phyloP scores from a whole-genome alignment of 441 rosid species.

The Erysimum pusillum region DNA sequence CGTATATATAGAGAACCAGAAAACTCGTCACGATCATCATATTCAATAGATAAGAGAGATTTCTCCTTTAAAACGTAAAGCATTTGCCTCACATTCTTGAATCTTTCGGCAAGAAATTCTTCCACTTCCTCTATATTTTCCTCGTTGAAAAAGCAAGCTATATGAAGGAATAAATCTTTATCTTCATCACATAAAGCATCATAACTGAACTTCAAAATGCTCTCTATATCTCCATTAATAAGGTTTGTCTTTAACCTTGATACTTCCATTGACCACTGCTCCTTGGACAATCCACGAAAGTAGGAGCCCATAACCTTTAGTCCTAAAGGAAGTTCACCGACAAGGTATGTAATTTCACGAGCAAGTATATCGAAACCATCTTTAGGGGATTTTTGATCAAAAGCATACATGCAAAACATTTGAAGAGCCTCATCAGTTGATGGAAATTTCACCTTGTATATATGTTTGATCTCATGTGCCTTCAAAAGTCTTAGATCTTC shows the following conservation, averaged over 20 bases:
- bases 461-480: not conserved
- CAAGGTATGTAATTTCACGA: not conserved
- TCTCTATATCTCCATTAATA: not conserved
- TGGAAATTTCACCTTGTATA: not conserved
- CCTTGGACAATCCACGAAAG: not conserved
- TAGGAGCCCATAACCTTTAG: not conserved
- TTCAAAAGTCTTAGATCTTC: not conserved
- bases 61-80: not conserved
- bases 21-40: too few relatives aligned
- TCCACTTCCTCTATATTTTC: accelerated
- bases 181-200: not conserved
- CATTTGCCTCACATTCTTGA: not conserved
- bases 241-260: not conserved
- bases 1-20: not conserved
- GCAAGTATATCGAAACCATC: not conserved
- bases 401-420: not conserved
- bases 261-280: not conserved
- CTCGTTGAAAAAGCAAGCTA: not conserved
- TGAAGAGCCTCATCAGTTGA: not conserved
- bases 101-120: not conserved
- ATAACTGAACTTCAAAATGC: constrained; percentile 3
- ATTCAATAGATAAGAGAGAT: not conserved
- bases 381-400: not conserved
- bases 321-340: not conserved
- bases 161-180: not conserved